These are phyloP conservation scores for Crithidia expoeki DNA, from an alignment of 208 protist species.

Conservation along the genomic window DNA sequence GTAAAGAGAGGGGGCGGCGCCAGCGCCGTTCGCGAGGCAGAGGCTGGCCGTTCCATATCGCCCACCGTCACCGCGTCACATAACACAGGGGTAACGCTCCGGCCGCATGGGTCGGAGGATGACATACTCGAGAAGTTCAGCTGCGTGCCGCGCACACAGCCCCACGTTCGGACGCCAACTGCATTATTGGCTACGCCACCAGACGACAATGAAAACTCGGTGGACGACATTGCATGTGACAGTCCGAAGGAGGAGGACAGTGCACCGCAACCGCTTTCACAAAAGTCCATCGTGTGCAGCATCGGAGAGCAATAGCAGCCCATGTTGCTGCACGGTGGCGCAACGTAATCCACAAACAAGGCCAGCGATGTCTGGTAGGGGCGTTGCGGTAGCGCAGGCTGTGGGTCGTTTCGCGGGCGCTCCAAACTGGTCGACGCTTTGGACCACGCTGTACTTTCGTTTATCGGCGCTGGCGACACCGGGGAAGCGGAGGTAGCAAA, in stretches of 20 bases:
- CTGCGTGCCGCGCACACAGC: not conserved
- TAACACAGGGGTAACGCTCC: not conserved
- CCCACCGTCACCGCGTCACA: not conserved
- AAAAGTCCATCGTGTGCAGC: not conserved
- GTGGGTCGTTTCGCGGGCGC: slow-evolving; percentile 1
- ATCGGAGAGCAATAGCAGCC: not conserved
- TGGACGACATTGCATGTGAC: not conserved
- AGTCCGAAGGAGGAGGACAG: slow-evolving; percentile 7
- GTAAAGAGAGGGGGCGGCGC: not conserved
- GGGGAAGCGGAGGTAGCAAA: not conserved
- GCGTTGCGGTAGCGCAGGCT: slow-evolving; percentile 15
- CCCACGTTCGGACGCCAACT: slow-evolving; percentile 1
- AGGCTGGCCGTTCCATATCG: not conserved
- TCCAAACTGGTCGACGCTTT: not conserved
- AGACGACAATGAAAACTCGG: not conserved
- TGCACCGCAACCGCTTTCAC: not conserved
- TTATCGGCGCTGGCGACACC: not conserved
- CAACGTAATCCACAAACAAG: slow-evolving; percentile 8
- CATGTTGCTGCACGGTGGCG: not conserved
- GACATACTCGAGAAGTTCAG: not conserved
- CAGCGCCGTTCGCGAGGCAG: not conserved
- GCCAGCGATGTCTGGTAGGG: slow-evolving; percentile 7
- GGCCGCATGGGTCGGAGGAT: not conserved
- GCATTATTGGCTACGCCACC: not conserved
- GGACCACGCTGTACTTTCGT: not conserved